phyloP scores from a whole-genome alignment of 1,139 yeast species.

The Blastobotrys serpentis region DNA sequence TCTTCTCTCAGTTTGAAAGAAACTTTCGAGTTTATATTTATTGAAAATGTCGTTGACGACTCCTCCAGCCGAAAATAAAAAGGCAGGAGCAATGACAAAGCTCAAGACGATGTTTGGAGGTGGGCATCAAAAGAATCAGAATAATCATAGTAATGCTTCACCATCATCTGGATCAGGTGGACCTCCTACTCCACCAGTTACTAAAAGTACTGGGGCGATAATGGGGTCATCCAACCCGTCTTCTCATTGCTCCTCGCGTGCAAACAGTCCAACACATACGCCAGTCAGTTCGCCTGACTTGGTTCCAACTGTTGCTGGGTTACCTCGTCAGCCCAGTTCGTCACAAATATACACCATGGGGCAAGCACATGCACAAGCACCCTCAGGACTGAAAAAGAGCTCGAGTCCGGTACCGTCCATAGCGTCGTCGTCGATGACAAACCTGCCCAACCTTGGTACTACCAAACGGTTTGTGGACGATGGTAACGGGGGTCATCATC shows the following conservation, averaged over 20 bases:
- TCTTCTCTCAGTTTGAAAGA: slow-evolving; percentile 3
- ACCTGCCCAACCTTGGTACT: slow-evolving; percentile 11
- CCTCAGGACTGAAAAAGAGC: slow-evolving; percentile 3
- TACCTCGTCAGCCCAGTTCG: slow-evolving; percentile 18
- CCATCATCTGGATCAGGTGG: background rate
- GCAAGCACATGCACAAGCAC: slow-evolving; percentile 15
- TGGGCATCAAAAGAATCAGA: background rate
- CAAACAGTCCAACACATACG: slow-evolving; percentile 16
- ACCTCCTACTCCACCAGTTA: background rate
- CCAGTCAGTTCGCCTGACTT: slow-evolving; percentile 13
- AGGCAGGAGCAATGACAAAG: slow-evolving; percentile 23
- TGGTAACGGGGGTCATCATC: slow-evolving; percentile 76
- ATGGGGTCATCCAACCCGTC: slow-evolving; percentile 8
- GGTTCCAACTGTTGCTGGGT: slow-evolving; percentile 7
- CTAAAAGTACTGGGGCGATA: background rate
- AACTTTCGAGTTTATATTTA: too few species aligned
- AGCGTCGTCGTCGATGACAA: slow-evolving; percentile 10
- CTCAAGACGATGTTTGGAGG: slow-evolving; percentile 28
- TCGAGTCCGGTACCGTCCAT: slow-evolving; percentile 16
- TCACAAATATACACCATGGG: slow-evolving; percentile 5
- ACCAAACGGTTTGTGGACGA: slow-evolving; percentile 21
- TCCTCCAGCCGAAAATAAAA: slow-evolving; percentile 8
- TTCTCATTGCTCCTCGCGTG: slow-evolving; percentile 10
- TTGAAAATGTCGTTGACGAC: slow-evolving; percentile 3
- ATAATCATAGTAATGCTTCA: background rate